Conservation (phyloP, 169 alveolate species). For the Plasmodium yoelii region DNA sequence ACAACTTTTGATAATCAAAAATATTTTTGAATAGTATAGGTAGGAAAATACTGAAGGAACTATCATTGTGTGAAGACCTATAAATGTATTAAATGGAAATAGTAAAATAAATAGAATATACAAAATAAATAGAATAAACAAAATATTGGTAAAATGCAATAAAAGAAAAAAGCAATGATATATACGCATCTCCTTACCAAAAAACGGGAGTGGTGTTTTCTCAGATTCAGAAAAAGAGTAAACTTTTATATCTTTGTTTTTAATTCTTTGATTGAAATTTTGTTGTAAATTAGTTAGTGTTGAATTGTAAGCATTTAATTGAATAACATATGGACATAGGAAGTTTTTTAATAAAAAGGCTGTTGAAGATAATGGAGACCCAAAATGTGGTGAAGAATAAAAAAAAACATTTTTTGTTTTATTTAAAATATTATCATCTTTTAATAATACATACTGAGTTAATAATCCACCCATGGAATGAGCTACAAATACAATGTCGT, state of each 20-base stretch:
- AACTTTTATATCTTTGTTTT: slow-evolving; percentile 15
- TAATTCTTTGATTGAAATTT: slow-evolving; percentile 38
- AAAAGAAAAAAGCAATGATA: not conserved
- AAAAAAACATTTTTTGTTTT: slow-evolving; percentile 62
- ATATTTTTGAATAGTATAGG: slow-evolving; percentile 43
- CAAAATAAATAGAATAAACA: not conserved
- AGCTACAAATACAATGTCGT: slow-evolving; percentile 60
- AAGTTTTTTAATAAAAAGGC: slow-evolving; percentile 34
- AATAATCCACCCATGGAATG: slow-evolving; percentile 76
- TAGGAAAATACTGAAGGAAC: slow-evolving; percentile 35
- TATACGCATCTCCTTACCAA: slow-evolving; percentile 15
- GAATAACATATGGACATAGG: slow-evolving; percentile 56
- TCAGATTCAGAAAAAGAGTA: slow-evolving; percentile 68
- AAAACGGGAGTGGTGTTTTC: slow-evolving; percentile 55
- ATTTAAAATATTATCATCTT: slow-evolving; percentile 47
- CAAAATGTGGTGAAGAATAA: slow-evolving; percentile 72
- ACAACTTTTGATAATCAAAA: slow-evolving; percentile 48
- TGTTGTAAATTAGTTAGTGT: slow-evolving; percentile 33
- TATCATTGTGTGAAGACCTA: slow-evolving; percentile 61
- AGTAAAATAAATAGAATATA: not conserved
- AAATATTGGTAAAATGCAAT: not conserved
- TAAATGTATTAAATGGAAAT: not conserved
- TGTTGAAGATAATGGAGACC: slow-evolving; percentile 58
- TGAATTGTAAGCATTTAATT: slow-evolving; percentile 46
- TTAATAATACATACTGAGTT: slow-evolving; percentile 58